Evolutionary conservation across 345 rosid genomes (phyloP), one percentile per base, ranked within the genome.

Genomic region (Rubroshorea leprosula): DNA sequence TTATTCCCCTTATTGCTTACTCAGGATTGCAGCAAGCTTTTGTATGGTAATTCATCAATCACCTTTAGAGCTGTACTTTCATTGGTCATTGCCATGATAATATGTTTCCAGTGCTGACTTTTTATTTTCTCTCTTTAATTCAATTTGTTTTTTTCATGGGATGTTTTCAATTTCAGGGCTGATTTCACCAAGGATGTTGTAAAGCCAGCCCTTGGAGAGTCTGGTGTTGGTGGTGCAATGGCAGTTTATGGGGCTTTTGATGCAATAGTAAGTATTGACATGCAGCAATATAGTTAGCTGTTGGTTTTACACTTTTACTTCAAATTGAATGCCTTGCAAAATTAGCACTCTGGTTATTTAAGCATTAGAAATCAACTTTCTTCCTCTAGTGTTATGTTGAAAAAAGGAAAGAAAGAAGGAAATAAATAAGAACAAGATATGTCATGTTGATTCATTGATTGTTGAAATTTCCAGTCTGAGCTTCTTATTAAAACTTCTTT

Each of bases 221-320:
- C 92, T 58, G 95, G 98, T 60, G 90, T 91, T 49, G 98, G 88
- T 4, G 92, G 92, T 60, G 81, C 96, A 7, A 84, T 91, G 98
- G 98, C 90, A 38, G 81, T 86, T 49, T 91, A 91, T 57, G 96
- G 98, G 35, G 98, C 90, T 63, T 74, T 84, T 76, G 89, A 86
- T 78, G 87, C 96, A 45, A 55, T 88, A 47, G 98, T 91, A 78
- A 80, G 98, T 79, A 72, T n/a, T 57, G 49, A 19, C 26, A 26
- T 60, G 54, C n/a, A 26, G 26, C 35, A 35, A 43, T n/a, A 14
- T n/a, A n/a, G n/a, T n/a, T n/a, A n/a, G n/a, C n/a, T n/a, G n/a
- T n/a, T n/a, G n/a, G n/a, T n/a, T n/a, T n/a, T n/a, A n/a, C n/a
- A n/a, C n/a, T n/a, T n/a, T n/a, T n/a, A n/a, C n/a, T n/a, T n/a